Evolutionary conservation across 169 alveolate species (phyloP), one percentile per base, ranked within the genome.

Genomic region (Cryptosporidium viatorum): DNA sequence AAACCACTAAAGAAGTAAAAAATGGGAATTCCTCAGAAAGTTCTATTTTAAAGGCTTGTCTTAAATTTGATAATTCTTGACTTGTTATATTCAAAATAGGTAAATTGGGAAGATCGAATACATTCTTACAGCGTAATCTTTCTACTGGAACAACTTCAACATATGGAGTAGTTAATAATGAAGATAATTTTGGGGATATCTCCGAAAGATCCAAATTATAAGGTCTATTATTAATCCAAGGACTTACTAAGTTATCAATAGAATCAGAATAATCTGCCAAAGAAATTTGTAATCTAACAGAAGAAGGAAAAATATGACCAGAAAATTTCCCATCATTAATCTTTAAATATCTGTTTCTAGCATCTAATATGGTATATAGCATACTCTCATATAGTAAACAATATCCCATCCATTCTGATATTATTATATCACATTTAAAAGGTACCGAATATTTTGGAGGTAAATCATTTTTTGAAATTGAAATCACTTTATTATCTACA

Each of bases 321-420:
- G 45, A 51, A 55, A 33, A 73, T 14, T n/a, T 70, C 18, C 86
- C 86, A 73, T 73, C n/a, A 10, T 21, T 23, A 14, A 29, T 45
- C 55, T 80, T 80, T 7, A 80, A 14, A 35, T 80, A 96, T 93
- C 91, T 94, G 70, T 95, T 97, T 74, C 98, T 91, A 1, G 98
- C 97, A 43, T 87, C 92, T 10, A 96, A 75, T 21, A 93, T 94
- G n/a, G 97, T 95, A 84, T 95, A 97, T 14, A 95, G 71, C 98
- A 96, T 96, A 50, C 96, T 85, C 85, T 96, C 98, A 84, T 93
- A 94, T 35, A 96, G 87, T 59, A 95, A 84, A 41, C 95, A 92
- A 75, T 96, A 94, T 50, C 98, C 98, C 95, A 96, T 92, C 95
- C 97, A 95, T 86, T 96, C 98, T 23, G 97, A 93, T 51, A 96